These are phyloP conservation scores for Yamadazyma triangularis DNA, from an alignment of 1,139 yeast species.

Conservation along the genomic window DNA sequence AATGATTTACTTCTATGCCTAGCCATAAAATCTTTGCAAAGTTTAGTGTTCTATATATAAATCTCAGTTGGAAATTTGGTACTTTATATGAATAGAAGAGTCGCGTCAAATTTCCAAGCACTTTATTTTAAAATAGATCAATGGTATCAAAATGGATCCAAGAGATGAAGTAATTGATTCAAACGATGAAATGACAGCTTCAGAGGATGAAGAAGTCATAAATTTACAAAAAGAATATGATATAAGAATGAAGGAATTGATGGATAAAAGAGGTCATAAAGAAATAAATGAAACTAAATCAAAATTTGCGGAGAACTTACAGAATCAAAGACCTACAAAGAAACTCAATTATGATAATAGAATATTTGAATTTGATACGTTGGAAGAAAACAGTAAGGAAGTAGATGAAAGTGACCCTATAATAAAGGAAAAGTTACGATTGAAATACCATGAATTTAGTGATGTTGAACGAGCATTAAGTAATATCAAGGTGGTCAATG, in stretches of 20 bases:
- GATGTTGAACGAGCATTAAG: slow-evolving; percentile 20
- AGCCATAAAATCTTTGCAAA: slow-evolving; percentile 25
- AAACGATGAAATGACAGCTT: slow-evolving; percentile 23
- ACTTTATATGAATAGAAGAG: neutral
- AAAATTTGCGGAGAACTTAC: slow-evolving; percentile 2
- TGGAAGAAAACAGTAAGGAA: slow-evolving; percentile 6
- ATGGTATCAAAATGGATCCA: slow-evolving; percentile 12
- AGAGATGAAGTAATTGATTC: slow-evolving; percentile 16
- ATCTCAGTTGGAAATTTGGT: no score
- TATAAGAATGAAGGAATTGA: slow-evolving; percentile 14
- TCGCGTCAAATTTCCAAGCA: no score
- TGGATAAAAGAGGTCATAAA: slow-evolving; percentile 13
- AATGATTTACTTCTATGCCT: slow-evolving; percentile 48
- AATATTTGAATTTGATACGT: slow-evolving; percentile 16
- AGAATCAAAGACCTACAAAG: slow-evolving; percentile 6
- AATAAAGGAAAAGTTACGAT: slow-evolving; percentile 9
- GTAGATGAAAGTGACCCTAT: slow-evolving; percentile 17
- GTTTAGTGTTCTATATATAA: no score
- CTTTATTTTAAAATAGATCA: neutral
- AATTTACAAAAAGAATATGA: slow-evolving; percentile 28
- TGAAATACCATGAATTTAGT: slow-evolving; percentile 3
- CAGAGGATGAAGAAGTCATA: slow-evolving; percentile 24
- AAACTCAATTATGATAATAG: slow-evolving; percentile 18
- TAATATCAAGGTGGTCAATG: slow-evolving; percentile 45
- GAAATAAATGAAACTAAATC: slow-evolving; percentile 3